A percentile compares a stretch with the other conserved stretches of the same genome.
These are phyloP conservation scores for Aspergillus nidulans DNA, from an alignment of 495 filamentous ascomycete genomes.

Conservation along the genomic window DNA sequence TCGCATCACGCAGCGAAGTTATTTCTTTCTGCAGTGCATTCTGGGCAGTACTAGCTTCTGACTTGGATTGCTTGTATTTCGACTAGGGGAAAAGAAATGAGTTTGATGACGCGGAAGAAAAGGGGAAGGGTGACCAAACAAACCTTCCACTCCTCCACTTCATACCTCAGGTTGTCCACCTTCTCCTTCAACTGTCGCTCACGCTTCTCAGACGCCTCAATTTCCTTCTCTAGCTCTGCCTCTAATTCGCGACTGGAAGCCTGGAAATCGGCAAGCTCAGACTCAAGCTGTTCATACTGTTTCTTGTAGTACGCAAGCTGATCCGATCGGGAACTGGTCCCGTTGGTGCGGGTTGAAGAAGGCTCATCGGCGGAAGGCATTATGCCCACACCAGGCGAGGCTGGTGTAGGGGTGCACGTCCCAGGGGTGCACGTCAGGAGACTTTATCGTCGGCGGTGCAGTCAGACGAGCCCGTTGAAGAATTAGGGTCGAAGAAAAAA, in stretches of 20 bases:
- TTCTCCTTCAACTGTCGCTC: constrained; percentile 83
- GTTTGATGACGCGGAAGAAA: constrained; percentile 2
- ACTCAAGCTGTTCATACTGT: constrained; percentile 90
- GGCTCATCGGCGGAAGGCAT: constrained; percentile 59
- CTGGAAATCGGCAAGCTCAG: constrained; percentile 91
- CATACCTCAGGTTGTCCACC: constrained; percentile 74
- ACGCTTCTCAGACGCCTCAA: constrained; percentile 90
- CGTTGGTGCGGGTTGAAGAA: constrained; percentile 58
- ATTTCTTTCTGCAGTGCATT: constrained; percentile 92
- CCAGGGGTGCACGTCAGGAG: constrained; percentile 19
- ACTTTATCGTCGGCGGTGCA: constrained; percentile 1
- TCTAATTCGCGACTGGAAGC: constrained; percentile 90
- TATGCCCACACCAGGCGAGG: constrained; percentile 32
- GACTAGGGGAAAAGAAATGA: constrained; percentile 47
- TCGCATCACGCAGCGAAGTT: constrained; percentile 78
- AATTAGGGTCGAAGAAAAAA: neutral
- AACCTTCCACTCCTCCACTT: constrained; percentile 98
- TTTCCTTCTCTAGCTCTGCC: constrained; percentile 90
- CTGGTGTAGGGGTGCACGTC: constrained; percentile 24
- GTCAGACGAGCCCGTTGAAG: neutral
- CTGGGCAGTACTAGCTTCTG: constrained; percentile 77
- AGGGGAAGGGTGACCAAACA: neutral
- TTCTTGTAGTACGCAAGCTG: constrained; percentile 88
- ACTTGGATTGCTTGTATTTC: constrained; percentile 94
- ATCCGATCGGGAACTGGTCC: constrained; percentile 57